Conservation (phyloP, 257 asterid genomes). For the Henckelia pumila region DNA sequence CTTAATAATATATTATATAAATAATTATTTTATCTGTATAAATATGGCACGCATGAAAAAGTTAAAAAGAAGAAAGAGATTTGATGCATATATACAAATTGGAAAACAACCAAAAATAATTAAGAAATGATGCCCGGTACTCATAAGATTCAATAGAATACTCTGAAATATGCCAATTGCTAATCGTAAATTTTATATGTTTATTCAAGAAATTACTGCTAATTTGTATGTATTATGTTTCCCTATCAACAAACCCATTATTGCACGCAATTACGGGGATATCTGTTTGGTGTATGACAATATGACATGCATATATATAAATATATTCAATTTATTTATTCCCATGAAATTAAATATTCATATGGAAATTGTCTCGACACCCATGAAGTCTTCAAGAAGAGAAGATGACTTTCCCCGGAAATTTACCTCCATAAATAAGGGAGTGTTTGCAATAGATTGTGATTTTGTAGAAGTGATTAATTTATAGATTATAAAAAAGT, state of each 20-base stretch:
- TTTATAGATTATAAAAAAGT: no score
- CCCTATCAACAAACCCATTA: conserved; percentile 17
- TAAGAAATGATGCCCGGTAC: background rate
- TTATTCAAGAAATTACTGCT: background rate
- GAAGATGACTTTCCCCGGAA: conserved; percentile 37
- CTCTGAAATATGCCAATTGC: background rate
- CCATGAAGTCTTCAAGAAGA: conserved; percentile 47
- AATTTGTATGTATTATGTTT: conserved; percentile 8
- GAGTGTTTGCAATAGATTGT: no score
- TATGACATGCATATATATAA: background rate
- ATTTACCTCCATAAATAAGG: conserved; percentile 29
- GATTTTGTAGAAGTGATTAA: no score
- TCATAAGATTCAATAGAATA: background rate
- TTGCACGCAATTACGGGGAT: conserved; percentile 2
- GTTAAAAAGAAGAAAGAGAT: no score
- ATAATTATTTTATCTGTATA: no score
- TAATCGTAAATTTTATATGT: background rate
- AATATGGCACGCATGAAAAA: no score
- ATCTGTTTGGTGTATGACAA: conserved; percentile 11
- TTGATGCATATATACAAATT: no score
- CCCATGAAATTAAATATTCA: background rate
- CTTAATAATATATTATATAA: no score
- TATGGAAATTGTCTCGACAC: background rate
- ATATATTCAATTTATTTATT: background rate
- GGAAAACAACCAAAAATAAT: no score